Evolutionary conservation across 2,329 filamentous ascomycete species (phyloP).

Genomic region (Cadophora sp.): DNA sequence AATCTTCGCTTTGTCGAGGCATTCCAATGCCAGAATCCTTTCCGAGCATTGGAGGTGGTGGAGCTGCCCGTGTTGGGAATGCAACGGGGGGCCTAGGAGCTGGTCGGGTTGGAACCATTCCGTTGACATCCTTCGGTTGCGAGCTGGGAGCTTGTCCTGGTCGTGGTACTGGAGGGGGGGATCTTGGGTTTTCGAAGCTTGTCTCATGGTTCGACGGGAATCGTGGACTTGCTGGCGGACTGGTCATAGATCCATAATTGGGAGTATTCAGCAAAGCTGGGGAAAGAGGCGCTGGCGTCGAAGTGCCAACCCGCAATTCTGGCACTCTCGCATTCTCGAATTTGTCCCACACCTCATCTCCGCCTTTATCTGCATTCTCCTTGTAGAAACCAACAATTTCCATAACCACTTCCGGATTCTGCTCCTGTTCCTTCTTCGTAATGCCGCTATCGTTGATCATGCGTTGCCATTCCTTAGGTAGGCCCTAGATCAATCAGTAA

Average conservation of each 20-base stretch:
- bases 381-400: conserved; percentile 98
- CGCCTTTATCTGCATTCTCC: conserved; percentile 80
- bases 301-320: conserved; percentile 53
- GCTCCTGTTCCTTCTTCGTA: conserved; percentile 91
- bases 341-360: conserved; percentile 90
- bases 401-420: conserved; percentile 94
- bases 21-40: conserved; percentile 71
- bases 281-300: conserved; percentile 35
- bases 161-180: conserved; percentile 85
- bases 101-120: conserved; percentile 78
- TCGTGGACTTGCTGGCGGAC: conserved; percentile 82
- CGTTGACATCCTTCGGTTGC: conserved; percentile 59
- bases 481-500: conserved; percentile 63
- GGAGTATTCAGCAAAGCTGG: conserved; percentile 56
- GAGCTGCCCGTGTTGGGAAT: conserved; percentile 60
- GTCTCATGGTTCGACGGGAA: conserved; percentile 90
- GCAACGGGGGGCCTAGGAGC: conserved; percentile 89
- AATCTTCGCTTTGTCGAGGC: conserved; percentile 63
- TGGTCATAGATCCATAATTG: conserved; percentile 68
- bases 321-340: conserved; percentile 83
- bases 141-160: conserved; percentile 44
- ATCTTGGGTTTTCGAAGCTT: conserved; percentile 96
- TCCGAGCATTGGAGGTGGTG: conserved; percentile 60
- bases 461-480: conserved; percentile 98
- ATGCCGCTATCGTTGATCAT: conserved; percentile 96